Evolutionary conservation across 2,329 filamentous ascomycete genomes (phyloP), one percentile per base, ranked within the genome.

Genomic region (Cytospora piceae): DNA sequence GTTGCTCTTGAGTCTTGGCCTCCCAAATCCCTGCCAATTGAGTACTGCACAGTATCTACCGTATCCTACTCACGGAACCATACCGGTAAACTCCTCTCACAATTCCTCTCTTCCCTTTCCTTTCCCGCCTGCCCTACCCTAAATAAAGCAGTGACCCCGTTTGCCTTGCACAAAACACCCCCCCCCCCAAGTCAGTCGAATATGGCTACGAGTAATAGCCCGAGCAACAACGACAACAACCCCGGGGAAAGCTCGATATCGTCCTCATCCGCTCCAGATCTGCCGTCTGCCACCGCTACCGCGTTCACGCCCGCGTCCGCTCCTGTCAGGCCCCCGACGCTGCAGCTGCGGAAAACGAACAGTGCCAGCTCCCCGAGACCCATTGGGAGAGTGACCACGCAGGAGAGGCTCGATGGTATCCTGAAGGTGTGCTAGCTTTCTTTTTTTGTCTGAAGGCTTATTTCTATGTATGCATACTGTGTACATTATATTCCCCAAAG

Each of bases 401-500:
- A 74, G 60, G 73, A 75, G 32, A 72, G 75, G 14, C 70, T 77
- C 53, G 69, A 74, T 61, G 71, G 70, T 14, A 77, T 77, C 54
- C 70, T 77, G 22, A 71, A 76, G 73, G 75, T 77, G 60, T 71
- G 71, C 54, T 51, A 60, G 49, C 31, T 22, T 27, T 7, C 54
- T 53, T 22, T n/a, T 46, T 8, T 39, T 31, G 58, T n/a, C 31
- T 31, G 24, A 15, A 46, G 34, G 42, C n/a, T 15, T n/a, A 24
- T 53, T 8, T 29, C 49, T n/a, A 51, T 0, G 9, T 17, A 2
- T 37, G 31, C 15, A 42, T n/a, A 31, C 8, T 37, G 31, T 7
- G 27, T n/a, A 32, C 31, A 51, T 17, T 14, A n/a, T 27, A 31
- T 9, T 27, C 54, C 42, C 39, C 20, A n/a, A n/a, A 4, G 32